These are phyloP conservation scores for Typha latifolia DNA, from an alignment of 176 grass and related monocot species.

Conservation along the genomic window DNA sequence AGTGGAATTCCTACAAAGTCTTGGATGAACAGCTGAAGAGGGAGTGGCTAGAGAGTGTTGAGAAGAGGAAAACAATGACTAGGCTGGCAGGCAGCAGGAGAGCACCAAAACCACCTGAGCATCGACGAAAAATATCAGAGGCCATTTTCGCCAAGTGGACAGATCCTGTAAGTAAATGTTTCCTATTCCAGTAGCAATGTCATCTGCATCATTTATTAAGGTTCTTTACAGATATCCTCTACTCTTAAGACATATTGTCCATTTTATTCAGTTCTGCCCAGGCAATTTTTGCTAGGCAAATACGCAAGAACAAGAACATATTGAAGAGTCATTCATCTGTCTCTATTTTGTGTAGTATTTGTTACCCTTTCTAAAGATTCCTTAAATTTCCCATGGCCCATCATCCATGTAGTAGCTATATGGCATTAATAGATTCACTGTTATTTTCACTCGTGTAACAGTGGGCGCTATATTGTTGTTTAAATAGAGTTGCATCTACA, in stretches of 20 bases:
- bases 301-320: no score
- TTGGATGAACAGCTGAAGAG: constrained; percentile 47
- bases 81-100: constrained; percentile 39
- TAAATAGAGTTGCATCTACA: no score
- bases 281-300: no score
- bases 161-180: constrained; percentile 46
- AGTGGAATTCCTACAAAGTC: constrained; percentile 81
- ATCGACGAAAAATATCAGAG: constrained; percentile 82
- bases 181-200: not conserved
- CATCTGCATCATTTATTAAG: not conserved
- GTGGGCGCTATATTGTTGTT: no score
- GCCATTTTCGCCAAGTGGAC: constrained; percentile 79
- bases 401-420: no score
- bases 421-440: no score
- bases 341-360: no score
- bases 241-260: no score
- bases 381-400: no score
- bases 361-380: no score
- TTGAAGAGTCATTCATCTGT: no score
- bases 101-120: constrained; percentile 69
- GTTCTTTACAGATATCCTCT: not conserved
- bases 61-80: constrained; percentile 47
- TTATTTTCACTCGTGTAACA: not conserved
- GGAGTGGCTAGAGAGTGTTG: constrained; percentile 43
- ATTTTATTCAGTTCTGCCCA: no score